These are phyloP conservation scores for Herpetomonas samuelpessoai DNA, from an alignment of 208 protist species.

Conservation along the genomic window DNA sequence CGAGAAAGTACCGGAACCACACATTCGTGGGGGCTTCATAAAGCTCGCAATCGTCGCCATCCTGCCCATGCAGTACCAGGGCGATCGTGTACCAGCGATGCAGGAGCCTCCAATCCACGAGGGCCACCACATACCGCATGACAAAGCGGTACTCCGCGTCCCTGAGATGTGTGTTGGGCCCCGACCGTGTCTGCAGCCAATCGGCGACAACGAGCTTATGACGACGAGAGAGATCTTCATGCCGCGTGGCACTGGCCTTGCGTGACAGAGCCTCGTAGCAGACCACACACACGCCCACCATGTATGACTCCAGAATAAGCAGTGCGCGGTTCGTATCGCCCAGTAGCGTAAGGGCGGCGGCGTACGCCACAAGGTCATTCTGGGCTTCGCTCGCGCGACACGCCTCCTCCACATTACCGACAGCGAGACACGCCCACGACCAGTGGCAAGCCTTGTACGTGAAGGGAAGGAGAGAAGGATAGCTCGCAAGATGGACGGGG, in stretches of 20 bases:
- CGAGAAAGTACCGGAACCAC: slow-evolving; percentile 74
- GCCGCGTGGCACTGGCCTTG: neutral
- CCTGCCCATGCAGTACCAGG: neutral
- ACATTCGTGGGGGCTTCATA: slow-evolving; percentile 35
- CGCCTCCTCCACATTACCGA: slow-evolving; percentile 53
- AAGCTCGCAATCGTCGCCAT: slow-evolving; percentile 4
- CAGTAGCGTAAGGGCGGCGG: slow-evolving; percentile 40
- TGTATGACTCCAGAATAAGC: slow-evolving; percentile 52
- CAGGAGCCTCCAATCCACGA: neutral
- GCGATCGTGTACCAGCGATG: neutral
- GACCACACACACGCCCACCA: slow-evolving; percentile 55
- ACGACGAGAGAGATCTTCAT: neutral
- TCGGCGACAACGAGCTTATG: neutral
- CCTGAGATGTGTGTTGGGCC: neutral
- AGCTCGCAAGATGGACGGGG: slow-evolving; percentile 2
- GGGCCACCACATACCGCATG: neutral
- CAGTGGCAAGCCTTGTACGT: slow-evolving; percentile 20
- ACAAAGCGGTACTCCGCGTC: neutral
- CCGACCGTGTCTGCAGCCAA: slow-evolving; percentile 4
- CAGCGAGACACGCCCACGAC: slow-evolving; percentile 43
- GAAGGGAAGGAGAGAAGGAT: slow-evolving; percentile 1
- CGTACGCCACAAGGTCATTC: slow-evolving; percentile 57
- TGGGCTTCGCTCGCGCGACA: slow-evolving; percentile 28
- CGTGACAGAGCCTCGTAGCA: slow-evolving; percentile 14
- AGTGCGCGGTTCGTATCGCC: slow-evolving; percentile 38